Base-by-base conservation (phyloP, 495 filamentous ascomycete genomes). In the Haplographium delicatum region DNA sequence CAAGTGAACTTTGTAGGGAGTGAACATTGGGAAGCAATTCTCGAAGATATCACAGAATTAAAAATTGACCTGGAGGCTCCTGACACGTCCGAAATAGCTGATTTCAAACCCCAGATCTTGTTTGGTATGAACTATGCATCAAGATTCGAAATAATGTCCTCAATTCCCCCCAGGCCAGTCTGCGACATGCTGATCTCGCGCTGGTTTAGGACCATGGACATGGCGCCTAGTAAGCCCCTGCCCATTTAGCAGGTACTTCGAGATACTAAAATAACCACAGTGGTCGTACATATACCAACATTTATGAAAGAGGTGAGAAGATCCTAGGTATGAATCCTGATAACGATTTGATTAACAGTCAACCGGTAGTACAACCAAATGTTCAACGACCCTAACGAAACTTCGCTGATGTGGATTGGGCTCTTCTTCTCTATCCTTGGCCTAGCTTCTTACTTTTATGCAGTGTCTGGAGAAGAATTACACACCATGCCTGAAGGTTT, bases 21-120 rank as follows among this genome's bases (percentile, higher is more conserved):
- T n/a, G 72, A 71, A 40, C 73, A 80, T 41, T 78, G 73, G 60
- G 68, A 75, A 60, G 71, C 75, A 23, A 73, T 80, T 35, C 52
- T 79, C 10, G 70, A 78, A 10, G 37, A 41, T 19, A 41, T 50
- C 25, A 16, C 47, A 25, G 47, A 45, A 24, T 28, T 52, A n/a
- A 45, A 52, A 45, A 38, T 44, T 38, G 26, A 44, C 49, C 35
- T 44, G 22, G 35, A 50, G 22, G 49, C 35, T 38, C 15, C 9
- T 6, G 20, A 11, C 9, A 19, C 9, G 10, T 19, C 16, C 13
- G 19, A 7, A 16, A 22, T 22, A 18, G 37, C 52, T 5, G 15
- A 49, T n/a, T 25, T 28, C 27, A 45, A 52, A 34, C 34, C 34
- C 20, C 33, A 45, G 19, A 39, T 78, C 69, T 35, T 55, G 18